A percentile compares a stretch with the other conserved stretches of the same genome.
Evolutionary conservation across 2,329 filamentous ascomycete genomes (phyloP).

Genomic region (Pezicula carpinea): DNA sequence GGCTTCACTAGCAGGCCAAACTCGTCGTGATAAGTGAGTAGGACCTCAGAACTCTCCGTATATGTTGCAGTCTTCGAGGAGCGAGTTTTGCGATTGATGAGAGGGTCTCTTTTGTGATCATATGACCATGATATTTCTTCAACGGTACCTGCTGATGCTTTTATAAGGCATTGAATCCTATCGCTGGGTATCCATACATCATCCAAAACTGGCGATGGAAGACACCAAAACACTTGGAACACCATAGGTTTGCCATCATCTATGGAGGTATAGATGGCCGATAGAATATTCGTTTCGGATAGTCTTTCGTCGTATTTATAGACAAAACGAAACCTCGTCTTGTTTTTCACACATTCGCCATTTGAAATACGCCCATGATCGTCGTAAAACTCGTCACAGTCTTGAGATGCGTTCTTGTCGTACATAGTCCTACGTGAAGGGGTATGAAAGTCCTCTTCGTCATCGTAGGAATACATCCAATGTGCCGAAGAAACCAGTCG

Average conservation of each 20-base stretch:
- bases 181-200: conserved; percentile 30
- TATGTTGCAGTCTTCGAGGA: conserved; percentile 16
- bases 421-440: background rate
- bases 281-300: conserved; percentile 30
- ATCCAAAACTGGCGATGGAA: conserved; percentile 6
- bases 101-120: conserved; percentile 33
- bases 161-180: conserved; percentile 31
- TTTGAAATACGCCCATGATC: conserved; percentile 29
- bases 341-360: conserved; percentile 26
- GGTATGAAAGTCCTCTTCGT: background rate
- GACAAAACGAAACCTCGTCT: conserved; percentile 28
- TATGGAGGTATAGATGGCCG: conserved; percentile 23
- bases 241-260: conserved; percentile 17
- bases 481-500: background rate
- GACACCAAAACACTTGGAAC: conserved; percentile 33
- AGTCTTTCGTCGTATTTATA: conserved; percentile 31
- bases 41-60: conserved; percentile 17
- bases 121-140: conserved; percentile 31
- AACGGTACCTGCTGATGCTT: conserved; percentile 19
- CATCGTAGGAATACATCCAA: conserved; percentile 1
- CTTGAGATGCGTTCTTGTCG: conserved; percentile 8
- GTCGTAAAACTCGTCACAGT: conserved; percentile 29
- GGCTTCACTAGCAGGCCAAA: conserved; percentile 25
- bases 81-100: conserved; percentile 28
- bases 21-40: conserved; percentile 27